Evolutionary conservation across 176 grass and related monocot species (phyloP).

Genomic region (Lolium rigidum): DNA sequence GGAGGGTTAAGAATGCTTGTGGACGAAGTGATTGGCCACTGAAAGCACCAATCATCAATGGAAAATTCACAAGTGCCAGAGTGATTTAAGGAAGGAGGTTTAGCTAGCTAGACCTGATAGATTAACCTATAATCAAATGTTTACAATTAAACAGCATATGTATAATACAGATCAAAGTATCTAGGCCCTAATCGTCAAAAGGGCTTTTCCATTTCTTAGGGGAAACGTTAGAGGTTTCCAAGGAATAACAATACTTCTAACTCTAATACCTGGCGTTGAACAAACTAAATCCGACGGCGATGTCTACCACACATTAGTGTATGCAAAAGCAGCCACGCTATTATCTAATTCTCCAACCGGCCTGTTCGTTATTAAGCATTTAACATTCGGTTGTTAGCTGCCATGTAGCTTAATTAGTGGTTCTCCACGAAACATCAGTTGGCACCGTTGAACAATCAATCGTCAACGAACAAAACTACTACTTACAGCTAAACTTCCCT

Average conservation of each 20-base stretch:
- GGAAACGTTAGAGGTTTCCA: conserved; percentile 16
- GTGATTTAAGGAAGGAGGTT: conserved; percentile 30
- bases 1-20: conserved; percentile 42
- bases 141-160: conserved; percentile 4
- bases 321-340: conserved; percentile 29
- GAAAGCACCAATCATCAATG: conserved; percentile 36
- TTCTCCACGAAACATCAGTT: conserved; percentile 5
- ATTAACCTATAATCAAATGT: neutral
- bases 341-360: conserved; percentile 12
- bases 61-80: conserved; percentile 11
- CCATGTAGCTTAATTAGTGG: neutral
- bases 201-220: conserved; percentile 15
- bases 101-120: conserved; percentile 34
- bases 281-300: neutral
- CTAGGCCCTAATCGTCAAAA: conserved; percentile 3
- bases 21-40: conserved; percentile 42
- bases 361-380: neutral
- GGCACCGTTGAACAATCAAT: conserved; percentile 15
- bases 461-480: neutral
- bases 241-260: neutral
- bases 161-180: neutral
- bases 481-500: no score
- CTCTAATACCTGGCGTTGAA: neutral
- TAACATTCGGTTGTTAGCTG: conserved; percentile 6
- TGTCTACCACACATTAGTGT: neutral